Evolutionary conservation across 2,329 filamentous ascomycete genomes (phyloP).

Genomic region (Onygenales sp.): DNA sequence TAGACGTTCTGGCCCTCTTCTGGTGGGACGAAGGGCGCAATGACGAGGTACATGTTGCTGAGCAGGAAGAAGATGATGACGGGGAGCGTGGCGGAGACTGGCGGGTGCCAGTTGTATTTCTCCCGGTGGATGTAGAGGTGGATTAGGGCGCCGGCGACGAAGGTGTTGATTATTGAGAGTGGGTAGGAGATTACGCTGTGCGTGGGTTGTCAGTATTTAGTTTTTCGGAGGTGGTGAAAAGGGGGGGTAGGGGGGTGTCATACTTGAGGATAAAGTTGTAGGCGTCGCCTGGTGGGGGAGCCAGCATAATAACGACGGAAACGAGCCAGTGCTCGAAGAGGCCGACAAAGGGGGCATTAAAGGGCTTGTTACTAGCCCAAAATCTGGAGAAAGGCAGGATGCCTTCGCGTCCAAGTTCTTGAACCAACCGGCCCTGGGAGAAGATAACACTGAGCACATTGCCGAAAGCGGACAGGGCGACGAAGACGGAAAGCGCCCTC

Average conservation of each 20-base stretch:
- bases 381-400: constrained; percentile 52
- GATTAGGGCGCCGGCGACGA: constrained; percentile 40
- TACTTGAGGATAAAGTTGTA: constrained; percentile 46
- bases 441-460: constrained; percentile 61
- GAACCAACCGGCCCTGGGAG: constrained; percentile 43
- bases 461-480: constrained; percentile 58
- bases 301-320: constrained; percentile 52
- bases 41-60: constrained; percentile 52
- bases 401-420: constrained; percentile 56
- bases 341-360: constrained; percentile 45
- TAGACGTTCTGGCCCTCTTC: constrained; percentile 36
- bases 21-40: constrained; percentile 47
- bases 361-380: constrained; percentile 56
- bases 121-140: constrained; percentile 30
- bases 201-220: not conserved
- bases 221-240: constrained; percentile 14
- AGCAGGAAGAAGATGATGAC: constrained; percentile 50
- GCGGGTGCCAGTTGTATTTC: constrained; percentile 41
- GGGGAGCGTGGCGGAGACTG: constrained; percentile 46
- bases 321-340: constrained; percentile 53
- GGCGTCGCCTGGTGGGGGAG: constrained; percentile 52
- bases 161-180: constrained; percentile 17
- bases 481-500: constrained; percentile 53
- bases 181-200: constrained; percentile 15
- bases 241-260: constrained; percentile 32